phyloP scores from a whole-genome alignment of 139 green algal species.

The Tetradesmus lagerheimii region DNA sequence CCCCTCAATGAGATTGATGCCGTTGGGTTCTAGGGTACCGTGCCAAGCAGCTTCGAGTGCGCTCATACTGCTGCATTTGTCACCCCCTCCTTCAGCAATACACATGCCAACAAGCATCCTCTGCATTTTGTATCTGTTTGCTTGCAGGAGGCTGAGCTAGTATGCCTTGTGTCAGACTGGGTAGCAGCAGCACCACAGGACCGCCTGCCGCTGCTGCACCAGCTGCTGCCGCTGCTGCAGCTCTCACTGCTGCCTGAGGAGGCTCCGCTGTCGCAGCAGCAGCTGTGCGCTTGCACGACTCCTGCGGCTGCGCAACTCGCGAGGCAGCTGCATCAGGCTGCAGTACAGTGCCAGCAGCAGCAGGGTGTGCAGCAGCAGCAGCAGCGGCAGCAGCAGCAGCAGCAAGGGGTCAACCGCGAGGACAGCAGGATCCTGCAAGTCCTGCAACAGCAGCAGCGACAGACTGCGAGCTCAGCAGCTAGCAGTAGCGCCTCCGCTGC shows the following conservation, averaged over 20 bases:
- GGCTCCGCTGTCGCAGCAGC: constrained; percentile 12
- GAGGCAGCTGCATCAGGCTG: not conserved
- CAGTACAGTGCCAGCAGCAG: not conserved
- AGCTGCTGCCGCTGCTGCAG: constrained; percentile 40
- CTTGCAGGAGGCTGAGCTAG: constrained; percentile 38
- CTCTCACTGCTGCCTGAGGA: constrained; percentile 8
- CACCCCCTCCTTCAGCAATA: no score
- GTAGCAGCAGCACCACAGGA: constrained; percentile 27
- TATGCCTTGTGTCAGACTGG: constrained; percentile 42
- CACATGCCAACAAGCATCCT: no score
- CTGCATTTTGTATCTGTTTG: not conserved
- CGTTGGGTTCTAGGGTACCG: no score
- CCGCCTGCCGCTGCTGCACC: not conserved
- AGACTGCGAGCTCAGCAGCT: not conserved
- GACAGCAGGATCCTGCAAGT: not conserved
- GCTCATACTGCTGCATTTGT: no score
- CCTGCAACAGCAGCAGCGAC: not conserved
- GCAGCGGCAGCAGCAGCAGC: constrained; percentile 25
- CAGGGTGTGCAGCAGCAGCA: constrained; percentile 2
- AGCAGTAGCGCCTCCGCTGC: not conserved
- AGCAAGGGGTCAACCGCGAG: not conserved
- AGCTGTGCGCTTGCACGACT: not conserved
- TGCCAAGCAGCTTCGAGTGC: no score
- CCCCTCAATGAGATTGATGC: no score
- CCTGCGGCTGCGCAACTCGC: constrained; percentile 6